Base-by-base conservation (phyloP, 2,329 filamentous ascomycete species). In the Pseudovirgaria hyperparasitica region DNA sequence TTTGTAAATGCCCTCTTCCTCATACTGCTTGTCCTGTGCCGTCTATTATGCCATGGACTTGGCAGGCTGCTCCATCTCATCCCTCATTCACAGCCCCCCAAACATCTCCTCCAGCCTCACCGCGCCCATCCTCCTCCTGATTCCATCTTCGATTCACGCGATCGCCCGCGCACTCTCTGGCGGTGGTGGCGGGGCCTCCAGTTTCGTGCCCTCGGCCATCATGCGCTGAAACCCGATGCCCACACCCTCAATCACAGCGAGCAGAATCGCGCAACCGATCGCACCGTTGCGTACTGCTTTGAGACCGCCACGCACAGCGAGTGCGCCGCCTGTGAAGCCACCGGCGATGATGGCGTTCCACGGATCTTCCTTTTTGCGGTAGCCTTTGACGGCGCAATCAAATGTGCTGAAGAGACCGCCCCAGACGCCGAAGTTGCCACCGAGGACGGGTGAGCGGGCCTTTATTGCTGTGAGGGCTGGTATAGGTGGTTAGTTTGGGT, bases 391-490 rank as follows among this genome's bases (percentile, higher is more conserved):
- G 13, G 86, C 81, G 64, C 90, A 98, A 62, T 98, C 90, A 50
- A 87, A 96, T 35, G 84, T 92, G 45, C 76, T 84, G 67, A 96
- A 96, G 31, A 96, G 65, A 40, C 90, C 90, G 52, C 90, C 87
- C 87, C 90, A 96, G 31, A 92, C 84, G 46, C 87, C 87, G 46
- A 96, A 98, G 67, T 98, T 98, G 48, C 90, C 90, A 49, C 90
- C 90, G 25, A 96, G 71, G 18, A 96, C 87, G 3, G 90, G 90
- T 22, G 90, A 90, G 52, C 90, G 80, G 52, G 90, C 86, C 69
- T 98, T 98, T 61, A 98, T 85, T 34, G 90, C 90, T 46, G 87
- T 94, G 60, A 98, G 70, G 42, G 90, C 61, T 57, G 23, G 23
- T 26, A 29, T 28, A 15, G 15, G 14, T 9, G 19, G 28, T 11